Percentiles rank a stretch among this genome's conserved stretches.
These are phyloP conservation scores for Penicillium verrucosum DNA, from an alignment of 2,329 filamentous ascomycete genomes.

Conservation along the genomic window DNA sequence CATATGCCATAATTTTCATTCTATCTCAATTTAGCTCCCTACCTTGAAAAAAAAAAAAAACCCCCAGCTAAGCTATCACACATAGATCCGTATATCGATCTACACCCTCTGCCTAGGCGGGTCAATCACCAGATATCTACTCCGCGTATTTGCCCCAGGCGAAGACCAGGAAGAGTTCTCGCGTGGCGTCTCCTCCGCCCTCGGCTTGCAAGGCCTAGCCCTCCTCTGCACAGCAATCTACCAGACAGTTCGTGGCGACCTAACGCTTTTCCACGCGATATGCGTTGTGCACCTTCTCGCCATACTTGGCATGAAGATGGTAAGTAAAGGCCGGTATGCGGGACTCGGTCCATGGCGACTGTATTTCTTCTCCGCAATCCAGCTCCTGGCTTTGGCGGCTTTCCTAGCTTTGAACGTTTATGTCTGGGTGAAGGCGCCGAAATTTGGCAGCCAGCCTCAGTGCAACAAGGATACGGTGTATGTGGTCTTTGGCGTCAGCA, in stretches of 20 bases:
- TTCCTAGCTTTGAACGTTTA: constrained; percentile 18
- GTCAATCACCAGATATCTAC: constrained; percentile 13
- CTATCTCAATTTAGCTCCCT: background rate
- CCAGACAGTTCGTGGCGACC: constrained; percentile 14
- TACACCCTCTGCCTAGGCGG: constrained; percentile 18
- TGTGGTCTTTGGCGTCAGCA: constrained; percentile 17
- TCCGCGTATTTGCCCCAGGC: constrained; percentile 14
- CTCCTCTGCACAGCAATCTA: constrained; percentile 21
- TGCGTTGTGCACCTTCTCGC: constrained; percentile 19
- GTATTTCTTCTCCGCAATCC: constrained; percentile 12
- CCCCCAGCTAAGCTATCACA: background rate
- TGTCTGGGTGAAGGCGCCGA: constrained; percentile 16
- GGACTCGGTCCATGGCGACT: constrained; percentile 17
- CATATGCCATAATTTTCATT: background rate
- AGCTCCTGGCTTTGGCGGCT: constrained; percentile 9
- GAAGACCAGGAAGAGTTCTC: constrained; percentile 19
- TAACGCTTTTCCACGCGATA: constrained; percentile 22
- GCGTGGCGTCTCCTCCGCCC: constrained; percentile 15
- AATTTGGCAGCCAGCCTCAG: constrained; percentile 15
- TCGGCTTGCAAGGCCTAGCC: constrained; percentile 19
- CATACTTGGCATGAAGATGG: constrained; percentile 13
- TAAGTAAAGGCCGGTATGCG: constrained; percentile 17
- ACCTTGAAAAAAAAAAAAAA: background rate
- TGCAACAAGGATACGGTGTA: constrained; percentile 16
- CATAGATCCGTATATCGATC: constrained; percentile 18